Percentiles rank a stretch among this genome's conserved stretches.
These are phyloP conservation scores for Beauveria caledonica DNA, from an alignment of 2,329 filamentous ascomycete genomes.

Conservation along the genomic window DNA sequence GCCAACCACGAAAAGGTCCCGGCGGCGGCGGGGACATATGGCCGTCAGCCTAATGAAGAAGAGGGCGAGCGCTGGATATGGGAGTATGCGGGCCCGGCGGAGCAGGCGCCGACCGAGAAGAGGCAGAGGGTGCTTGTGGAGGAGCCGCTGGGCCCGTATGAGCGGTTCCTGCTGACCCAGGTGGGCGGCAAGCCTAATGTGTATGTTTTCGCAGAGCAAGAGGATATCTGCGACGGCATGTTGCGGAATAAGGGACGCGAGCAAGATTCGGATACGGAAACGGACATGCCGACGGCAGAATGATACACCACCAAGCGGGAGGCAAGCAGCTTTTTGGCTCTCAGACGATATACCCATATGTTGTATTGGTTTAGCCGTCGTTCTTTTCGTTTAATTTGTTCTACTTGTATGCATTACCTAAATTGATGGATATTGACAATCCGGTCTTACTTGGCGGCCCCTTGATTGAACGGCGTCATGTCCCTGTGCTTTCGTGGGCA, in stretches of 20 bases:
- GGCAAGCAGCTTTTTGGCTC: not conserved
- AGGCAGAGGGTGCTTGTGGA: constrained; percentile 38
- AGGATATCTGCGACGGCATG: no score
- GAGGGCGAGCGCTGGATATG: constrained; percentile 40
- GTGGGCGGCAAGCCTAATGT: constrained; percentile 36
- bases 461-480: no score
- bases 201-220: constrained; percentile 30
- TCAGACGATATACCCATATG: no score
- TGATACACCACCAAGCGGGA: not conserved
- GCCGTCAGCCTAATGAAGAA: constrained; percentile 17
- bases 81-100: constrained; percentile 41
- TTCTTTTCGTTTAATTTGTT: no score
- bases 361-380: no score
- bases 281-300: not conserved
- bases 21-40: not conserved
- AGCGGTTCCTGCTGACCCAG: constrained; percentile 38
- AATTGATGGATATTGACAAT: no score
- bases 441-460: no score
- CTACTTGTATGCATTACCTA: no score
- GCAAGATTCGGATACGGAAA: not conserved
- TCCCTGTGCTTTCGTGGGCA: no score
- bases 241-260: not conserved
- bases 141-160: constrained; percentile 45
- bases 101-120: constrained; percentile 31
- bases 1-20: constrained; percentile 16